Percentiles rank a stretch among this genome's conserved stretches.
Evolutionary conservation across 1,284 basidiomycete species (phyloP).

Genomic region (Abortiporus biennis): DNA sequence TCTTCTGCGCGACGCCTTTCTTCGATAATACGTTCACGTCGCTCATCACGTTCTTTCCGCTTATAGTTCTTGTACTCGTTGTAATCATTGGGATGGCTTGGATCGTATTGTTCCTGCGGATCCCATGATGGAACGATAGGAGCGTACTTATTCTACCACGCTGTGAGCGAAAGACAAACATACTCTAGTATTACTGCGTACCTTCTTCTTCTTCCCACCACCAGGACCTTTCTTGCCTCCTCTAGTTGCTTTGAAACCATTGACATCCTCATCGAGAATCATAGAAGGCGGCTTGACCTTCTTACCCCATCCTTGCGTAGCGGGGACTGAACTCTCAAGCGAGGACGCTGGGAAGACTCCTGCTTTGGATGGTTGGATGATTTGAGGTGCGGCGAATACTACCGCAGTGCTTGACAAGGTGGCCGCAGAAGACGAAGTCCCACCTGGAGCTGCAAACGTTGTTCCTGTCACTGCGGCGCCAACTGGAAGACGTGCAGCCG

Average conservation of each 20-base stretch:
- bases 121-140: conserved; percentile 59
- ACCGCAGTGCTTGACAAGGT: conserved; percentile 64
- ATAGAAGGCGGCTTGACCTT: conserved; percentile 86
- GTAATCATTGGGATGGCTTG: conserved; percentile 80
- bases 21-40: conserved; percentile 48
- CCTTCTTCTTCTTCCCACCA: conserved; percentile 39
- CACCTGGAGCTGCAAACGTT: conserved; percentile 15
- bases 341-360: no score
- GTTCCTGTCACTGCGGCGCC: conserved; percentile 45
- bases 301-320: conserved; percentile 61
- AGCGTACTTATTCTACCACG: conserved; percentile 53
- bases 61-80: conserved; percentile 79
- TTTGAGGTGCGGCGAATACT: conserved; percentile 62
- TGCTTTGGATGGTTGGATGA: conserved; percentile 32
- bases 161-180: conserved; percentile 10
- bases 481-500: conserved; percentile 48
- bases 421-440: conserved; percentile 15
- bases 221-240: conserved; percentile 40
- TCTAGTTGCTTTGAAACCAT: conserved; percentile 64
- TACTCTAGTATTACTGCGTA: conserved; percentile 29
- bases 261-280: conserved; percentile 82
- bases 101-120: conserved; percentile 74
- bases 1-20: conserved; percentile 53
- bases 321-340: conserved; percentile 21
- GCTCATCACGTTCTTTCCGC: conserved; percentile 65